phyloP scores from a whole-genome alignment of 306 rosid species.

The Ormosia semicastrata region DNA sequence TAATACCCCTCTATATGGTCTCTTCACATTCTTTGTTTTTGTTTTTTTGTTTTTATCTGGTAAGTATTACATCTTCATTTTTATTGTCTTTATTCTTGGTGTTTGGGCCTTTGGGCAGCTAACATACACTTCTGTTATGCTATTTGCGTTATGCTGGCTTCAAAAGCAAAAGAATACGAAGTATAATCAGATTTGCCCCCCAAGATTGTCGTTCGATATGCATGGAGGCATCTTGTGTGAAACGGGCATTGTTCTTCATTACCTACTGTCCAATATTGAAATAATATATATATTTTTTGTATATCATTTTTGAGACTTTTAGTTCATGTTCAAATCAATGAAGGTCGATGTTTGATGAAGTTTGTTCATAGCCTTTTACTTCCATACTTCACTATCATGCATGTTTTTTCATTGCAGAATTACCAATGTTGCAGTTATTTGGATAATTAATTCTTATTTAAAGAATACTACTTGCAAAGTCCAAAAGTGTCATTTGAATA shows the following conservation, averaged over 20 bases:
- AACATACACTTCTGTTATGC: not conserved
- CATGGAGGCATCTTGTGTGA: slow-evolving; percentile 17
- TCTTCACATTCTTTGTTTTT: slow-evolving; percentile 40
- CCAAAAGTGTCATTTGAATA: not conserved
- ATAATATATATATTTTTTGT: not conserved
- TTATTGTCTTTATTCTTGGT: slow-evolving; percentile 6
- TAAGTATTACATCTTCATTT: slow-evolving; percentile 29
- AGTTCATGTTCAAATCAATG: not conserved
- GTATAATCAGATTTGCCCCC: not conserved
- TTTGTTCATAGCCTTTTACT: not conserved
- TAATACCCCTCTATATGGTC: slow-evolving; percentile 30
- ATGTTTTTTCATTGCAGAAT: not conserved
- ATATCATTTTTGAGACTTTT: not conserved
- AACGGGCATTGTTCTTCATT: not conserved
- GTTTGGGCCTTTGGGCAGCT: slow-evolving; percentile 17
- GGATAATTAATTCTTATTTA: not conserved
- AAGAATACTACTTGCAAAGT: not conserved
- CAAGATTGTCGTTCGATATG: not conserved
- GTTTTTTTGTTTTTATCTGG: slow-evolving; percentile 19
- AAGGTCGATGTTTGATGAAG: not conserved
- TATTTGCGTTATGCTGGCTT: slow-evolving; percentile 8
- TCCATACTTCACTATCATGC: not conserved
- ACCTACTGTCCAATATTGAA: not conserved
- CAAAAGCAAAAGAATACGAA: not conserved
- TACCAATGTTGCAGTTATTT: not conserved